phyloP scores from a whole-genome alignment of 495 filamentous ascomycete species.

The Talaromyces proteolyticus region DNA sequence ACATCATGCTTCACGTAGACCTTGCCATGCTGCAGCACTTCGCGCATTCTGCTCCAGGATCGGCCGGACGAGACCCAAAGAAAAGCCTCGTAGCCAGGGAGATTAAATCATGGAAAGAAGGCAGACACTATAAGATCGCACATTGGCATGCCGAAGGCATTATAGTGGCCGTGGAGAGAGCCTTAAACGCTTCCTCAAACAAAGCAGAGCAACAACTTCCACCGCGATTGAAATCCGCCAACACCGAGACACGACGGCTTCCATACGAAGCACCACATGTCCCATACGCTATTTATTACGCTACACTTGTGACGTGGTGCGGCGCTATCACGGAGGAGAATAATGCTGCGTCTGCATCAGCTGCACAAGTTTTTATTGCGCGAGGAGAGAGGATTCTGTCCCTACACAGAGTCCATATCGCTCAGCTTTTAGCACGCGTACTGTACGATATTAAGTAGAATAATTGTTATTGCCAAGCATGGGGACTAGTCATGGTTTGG shows the following conservation, averaged over 20 bases:
- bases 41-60: background rate
- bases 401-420: background rate
- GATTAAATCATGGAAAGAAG: background rate
- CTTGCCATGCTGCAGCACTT: background rate
- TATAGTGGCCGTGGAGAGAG: background rate
- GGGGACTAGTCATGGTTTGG: background rate
- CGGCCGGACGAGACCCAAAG: background rate
- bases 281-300: background rate
- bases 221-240: background rate
- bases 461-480: background rate
- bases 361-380: background rate
- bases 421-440: background rate
- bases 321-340: background rate
- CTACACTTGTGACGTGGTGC: background rate
- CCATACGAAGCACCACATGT: conserved; percentile 1
- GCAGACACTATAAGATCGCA: conserved; percentile 1
- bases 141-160: background rate
- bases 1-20: background rate
- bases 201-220: background rate
- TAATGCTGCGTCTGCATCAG: background rate
- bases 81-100: background rate
- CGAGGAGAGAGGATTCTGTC: background rate
- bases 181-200: background rate
- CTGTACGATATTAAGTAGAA: background rate
- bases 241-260: background rate